Conservation (phyloP, 345 rosid genomes). For the Eucalyptus virginea region DNA sequence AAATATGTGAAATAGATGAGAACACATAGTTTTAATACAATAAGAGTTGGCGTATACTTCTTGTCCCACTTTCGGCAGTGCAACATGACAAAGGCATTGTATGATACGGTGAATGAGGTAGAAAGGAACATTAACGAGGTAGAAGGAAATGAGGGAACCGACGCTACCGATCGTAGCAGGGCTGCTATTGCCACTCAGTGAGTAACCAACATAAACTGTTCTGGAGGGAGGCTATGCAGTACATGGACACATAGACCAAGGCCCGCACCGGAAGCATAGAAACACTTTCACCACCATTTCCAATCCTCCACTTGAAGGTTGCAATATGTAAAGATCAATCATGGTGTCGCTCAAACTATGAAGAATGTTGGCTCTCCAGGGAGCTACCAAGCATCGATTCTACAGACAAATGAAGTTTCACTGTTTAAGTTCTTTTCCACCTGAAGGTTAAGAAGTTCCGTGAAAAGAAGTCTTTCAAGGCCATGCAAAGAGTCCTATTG, state of each 20-base stretch:
- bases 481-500: neutral
- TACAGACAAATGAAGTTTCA: constrained; percentile 35
- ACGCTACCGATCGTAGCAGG: neutral
- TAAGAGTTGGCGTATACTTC: neutral
- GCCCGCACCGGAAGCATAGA: neutral
- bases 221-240: neutral
- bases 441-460: constrained; percentile 40
- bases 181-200: neutral
- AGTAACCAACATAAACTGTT: neutral
- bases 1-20: neutral
- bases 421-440: constrained; percentile 27
- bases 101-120: neutral
- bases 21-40: neutral
- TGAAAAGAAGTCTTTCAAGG: constrained; percentile 45
- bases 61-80: neutral
- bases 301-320: neutral
- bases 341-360: neutral
- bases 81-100: neutral
- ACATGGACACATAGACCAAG: neutral
- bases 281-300: constrained; percentile 1
- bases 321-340: neutral
- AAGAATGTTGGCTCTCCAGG: constrained; percentile 68
- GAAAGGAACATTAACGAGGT: neutral
- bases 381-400: constrained; percentile 25
- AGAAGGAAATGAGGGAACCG: neutral